These are phyloP conservation scores for Lecanicillium sp. DNA, from an alignment of 2,329 filamentous ascomycete genomes.

Conservation along the genomic window DNA sequence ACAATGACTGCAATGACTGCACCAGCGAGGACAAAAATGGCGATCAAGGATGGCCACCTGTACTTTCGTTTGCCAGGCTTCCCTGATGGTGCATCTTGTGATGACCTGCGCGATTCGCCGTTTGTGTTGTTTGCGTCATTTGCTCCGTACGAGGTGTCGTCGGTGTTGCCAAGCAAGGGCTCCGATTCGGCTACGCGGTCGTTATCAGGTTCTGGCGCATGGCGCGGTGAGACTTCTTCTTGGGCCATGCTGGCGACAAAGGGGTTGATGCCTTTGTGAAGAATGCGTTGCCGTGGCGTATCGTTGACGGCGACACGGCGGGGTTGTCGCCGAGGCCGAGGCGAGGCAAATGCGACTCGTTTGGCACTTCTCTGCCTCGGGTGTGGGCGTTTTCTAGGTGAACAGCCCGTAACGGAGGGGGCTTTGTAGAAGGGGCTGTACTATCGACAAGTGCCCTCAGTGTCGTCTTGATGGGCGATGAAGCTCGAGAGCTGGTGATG, in stretches of 20 bases:
- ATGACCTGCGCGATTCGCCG: constrained; percentile 1
- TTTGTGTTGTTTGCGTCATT: not conserved
- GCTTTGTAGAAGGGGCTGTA: too few relatives aligned
- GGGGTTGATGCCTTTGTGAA: too few relatives aligned
- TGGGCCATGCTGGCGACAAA: constrained; percentile 5
- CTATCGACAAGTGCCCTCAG: too few relatives aligned
- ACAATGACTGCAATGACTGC: constrained; percentile 62
- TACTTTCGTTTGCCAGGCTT: constrained; percentile 12
- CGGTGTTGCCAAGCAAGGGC: not conserved
- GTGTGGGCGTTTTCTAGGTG: too few relatives aligned
- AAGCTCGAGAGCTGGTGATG: not conserved
- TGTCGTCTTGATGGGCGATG: too few relatives aligned
- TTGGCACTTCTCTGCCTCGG: too few relatives aligned
- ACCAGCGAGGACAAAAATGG: constrained; percentile 58
- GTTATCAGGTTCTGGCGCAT: not conserved
- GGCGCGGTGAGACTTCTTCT: not conserved
- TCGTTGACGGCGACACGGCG: too few relatives aligned
- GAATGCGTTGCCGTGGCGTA: too few relatives aligned
- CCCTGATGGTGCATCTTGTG: constrained; percentile 1
- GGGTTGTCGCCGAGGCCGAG: too few relatives aligned
- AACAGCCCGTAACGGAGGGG: too few relatives aligned
- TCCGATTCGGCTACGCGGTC: constrained; percentile 5
- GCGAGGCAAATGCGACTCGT: too few relatives aligned
- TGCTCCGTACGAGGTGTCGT: constrained; percentile 4
- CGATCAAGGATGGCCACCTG: constrained; percentile 72